Conservation (phyloP, 768 basidiomycete genomes). For the Hemileccinum rubropunctum region DNA sequence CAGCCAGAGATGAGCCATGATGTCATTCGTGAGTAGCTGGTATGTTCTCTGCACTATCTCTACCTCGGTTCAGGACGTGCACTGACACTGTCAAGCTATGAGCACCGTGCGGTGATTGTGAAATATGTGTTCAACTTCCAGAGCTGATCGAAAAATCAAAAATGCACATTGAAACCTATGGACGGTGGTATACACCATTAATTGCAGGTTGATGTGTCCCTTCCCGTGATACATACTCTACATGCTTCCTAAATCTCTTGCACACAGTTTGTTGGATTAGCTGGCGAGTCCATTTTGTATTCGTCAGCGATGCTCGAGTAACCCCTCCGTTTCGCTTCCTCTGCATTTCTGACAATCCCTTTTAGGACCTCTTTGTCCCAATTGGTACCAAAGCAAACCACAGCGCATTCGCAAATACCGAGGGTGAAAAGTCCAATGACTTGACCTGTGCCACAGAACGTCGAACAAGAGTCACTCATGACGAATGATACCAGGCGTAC, state of each 20-base stretch:
- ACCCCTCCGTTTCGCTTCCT: conserved; percentile 30
- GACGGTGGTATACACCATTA: no score
- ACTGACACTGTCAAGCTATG: no score
- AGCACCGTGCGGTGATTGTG: neutral
- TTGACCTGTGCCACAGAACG: conserved; percentile 45
- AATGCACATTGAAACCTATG: neutral
- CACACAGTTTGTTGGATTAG: conserved; percentile 8
- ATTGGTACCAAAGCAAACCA: conserved; percentile 52
- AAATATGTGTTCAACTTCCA: neutral
- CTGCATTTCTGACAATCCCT: conserved; percentile 37
- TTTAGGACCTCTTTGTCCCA: conserved; percentile 46
- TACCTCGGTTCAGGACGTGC: no score
- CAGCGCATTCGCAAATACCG: conserved; percentile 63
- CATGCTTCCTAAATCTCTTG: neutral
- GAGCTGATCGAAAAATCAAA: neutral
- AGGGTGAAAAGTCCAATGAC: conserved; percentile 71
- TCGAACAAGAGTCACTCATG: conserved; percentile 9
- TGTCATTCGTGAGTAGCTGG: neutral
- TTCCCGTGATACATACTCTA: neutral
- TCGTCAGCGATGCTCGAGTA: conserved; percentile 19
- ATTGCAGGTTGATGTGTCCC: neutral
- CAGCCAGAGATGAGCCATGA: conserved; percentile 29
- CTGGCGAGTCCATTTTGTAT: conserved; percentile 12
- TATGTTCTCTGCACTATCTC: neutral
- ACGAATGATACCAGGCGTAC: conserved; percentile 17